Percentiles rank a stretch among this genome's conserved stretches.
Conservation (phyloP, 2,329 filamentous ascomycete genomes). For the Alternaria longipes region DNA sequence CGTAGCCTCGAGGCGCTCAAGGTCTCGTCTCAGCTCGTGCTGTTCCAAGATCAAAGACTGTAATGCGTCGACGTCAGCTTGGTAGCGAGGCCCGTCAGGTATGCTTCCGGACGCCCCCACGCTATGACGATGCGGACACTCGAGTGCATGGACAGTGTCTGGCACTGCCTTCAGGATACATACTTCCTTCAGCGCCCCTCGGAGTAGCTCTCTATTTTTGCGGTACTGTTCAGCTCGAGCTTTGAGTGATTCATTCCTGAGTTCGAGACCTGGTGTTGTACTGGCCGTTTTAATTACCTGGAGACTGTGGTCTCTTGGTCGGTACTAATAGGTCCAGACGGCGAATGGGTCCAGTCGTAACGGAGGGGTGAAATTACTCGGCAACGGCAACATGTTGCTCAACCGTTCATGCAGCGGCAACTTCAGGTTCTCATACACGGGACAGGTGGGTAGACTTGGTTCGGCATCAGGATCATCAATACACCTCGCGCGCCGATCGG, state of each 20-base stretch:
- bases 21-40: slow-evolving; percentile 10
- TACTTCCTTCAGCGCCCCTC: not conserved
- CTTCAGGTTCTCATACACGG: not conserved
- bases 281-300: not conserved
- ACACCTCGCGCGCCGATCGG: not conserved
- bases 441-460: not conserved
- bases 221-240: not conserved
- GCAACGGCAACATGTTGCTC: not conserved
- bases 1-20: slow-evolving; percentile 4
- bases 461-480: not conserved
- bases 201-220: not conserved
- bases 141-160: not conserved
- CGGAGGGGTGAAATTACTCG: not conserved
- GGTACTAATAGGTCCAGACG: not conserved
- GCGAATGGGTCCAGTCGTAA: not conserved
- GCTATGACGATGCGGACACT: not conserved
- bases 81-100: not conserved
- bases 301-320: not conserved
- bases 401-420: not conserved
- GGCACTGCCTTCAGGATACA: not conserved
- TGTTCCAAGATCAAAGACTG: not conserved
- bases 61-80: not conserved
- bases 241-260: not conserved
- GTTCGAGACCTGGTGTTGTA: not conserved
- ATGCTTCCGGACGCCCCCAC: not conserved